Evolutionary conservation across 257 asterid species (phyloP).

Genomic region (Ajuga chamaepitys): DNA sequence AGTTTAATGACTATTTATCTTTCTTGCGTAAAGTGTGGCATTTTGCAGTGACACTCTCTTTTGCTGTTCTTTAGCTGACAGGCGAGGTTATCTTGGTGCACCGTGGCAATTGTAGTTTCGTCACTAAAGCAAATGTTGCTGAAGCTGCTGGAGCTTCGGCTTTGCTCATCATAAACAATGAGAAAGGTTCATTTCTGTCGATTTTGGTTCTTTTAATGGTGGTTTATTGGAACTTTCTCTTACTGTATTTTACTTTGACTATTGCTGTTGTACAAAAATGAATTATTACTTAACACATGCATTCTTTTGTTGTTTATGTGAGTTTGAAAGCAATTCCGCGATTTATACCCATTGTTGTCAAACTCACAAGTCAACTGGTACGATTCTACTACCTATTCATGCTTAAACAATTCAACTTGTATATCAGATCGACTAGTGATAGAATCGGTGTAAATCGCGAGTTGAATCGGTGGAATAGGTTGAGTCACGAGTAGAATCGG

Average conservation of each 20-base stretch:
- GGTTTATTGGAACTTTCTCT: neutral
- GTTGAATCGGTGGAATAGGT: no score
- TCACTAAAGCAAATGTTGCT: constrained; percentile 76
- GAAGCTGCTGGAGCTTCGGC: constrained; percentile 92
- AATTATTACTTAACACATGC: neutral
- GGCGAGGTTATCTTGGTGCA: constrained; percentile 88
- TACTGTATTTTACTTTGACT: neutral
- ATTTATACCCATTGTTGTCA: no score
- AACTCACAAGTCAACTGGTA: no score
- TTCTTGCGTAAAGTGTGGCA: no score
- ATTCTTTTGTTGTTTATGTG: neutral
- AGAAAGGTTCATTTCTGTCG: constrained; percentile 43
- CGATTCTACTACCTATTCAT: no score
- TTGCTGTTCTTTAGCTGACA: constrained; percentile 40
- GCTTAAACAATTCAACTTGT: no score
- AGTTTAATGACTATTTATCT: neutral
- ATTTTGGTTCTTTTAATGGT: neutral
- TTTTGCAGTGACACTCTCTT: no score
- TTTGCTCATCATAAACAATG: constrained; percentile 69
- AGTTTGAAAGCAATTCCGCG: neutral
- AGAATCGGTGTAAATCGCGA: no score
- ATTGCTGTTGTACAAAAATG: neutral
- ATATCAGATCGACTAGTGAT: no score
- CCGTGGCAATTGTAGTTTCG: constrained; percentile 86
- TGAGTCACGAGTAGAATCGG: no score